Evolutionary conservation across 2,329 filamentous ascomycete species (phyloP).

Genomic region (Aspergillus brunneoviolaceus): DNA sequence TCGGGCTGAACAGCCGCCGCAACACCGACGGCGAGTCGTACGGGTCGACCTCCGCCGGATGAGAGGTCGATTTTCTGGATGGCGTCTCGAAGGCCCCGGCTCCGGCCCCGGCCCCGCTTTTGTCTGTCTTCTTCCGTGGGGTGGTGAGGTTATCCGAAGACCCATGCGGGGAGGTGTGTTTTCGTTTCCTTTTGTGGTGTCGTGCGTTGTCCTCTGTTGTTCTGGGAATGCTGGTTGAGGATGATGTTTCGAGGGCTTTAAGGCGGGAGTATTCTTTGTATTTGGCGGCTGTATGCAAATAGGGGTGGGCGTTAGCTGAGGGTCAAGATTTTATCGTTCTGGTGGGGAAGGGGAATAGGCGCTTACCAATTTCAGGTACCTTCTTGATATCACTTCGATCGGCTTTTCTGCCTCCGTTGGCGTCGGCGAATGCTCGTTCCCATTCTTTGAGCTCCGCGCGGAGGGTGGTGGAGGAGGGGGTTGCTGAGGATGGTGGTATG

Average conservation of each 20-base stretch:
- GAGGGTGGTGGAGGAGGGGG: slow-evolving; percentile 30
- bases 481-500: background rate
- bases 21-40: slow-evolving; percentile 46
- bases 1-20: slow-evolving; percentile 39
- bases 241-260: slow-evolving; percentile 32
- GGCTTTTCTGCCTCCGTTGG: slow-evolving; percentile 46
- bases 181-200: slow-evolving; percentile 31
- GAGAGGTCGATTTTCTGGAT: slow-evolving; percentile 28
- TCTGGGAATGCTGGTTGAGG: background rate
- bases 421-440: slow-evolving; percentile 46
- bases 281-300: slow-evolving; percentile 39
- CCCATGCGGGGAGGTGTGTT: slow-evolving; percentile 31
- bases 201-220: slow-evolving; percentile 14
- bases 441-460: slow-evolving; percentile 49
- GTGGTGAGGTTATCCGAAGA: slow-evolving; percentile 20
- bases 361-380: slow-evolving; percentile 43
- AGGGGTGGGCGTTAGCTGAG: background rate
- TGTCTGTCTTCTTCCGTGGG: slow-evolving; percentile 32
- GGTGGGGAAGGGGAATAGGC: too few species aligned
- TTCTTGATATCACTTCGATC: slow-evolving; percentile 50
- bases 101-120: slow-evolving; percentile 13
- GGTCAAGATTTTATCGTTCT: too few species aligned
- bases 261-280: slow-evolving; percentile 50
- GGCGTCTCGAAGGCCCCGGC: slow-evolving; percentile 31
- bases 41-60: slow-evolving; percentile 44